These are phyloP conservation scores for Bipolaris sorokiniana DNA, from an alignment of 2,329 filamentous ascomycete species.

Conservation along the genomic window DNA sequence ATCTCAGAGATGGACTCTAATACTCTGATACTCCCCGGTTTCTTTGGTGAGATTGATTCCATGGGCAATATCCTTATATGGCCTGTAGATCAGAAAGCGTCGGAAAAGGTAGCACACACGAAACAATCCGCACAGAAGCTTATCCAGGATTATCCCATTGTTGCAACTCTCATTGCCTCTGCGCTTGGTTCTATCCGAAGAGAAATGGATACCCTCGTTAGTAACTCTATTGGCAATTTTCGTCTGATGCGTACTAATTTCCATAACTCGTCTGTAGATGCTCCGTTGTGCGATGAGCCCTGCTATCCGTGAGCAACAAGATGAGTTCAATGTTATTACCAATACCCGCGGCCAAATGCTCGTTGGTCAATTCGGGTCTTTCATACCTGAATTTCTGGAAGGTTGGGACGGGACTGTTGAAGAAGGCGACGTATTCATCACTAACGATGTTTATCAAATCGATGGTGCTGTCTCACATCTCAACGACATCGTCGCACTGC, in stretches of 20 bases:
- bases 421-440: conserved; percentile 59
- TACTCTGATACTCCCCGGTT: conserved; percentile 57
- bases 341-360: conserved; percentile 58
- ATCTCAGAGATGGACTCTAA: conserved; percentile 60
- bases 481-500: conserved; percentile 58
- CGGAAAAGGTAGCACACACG: conserved; percentile 40
- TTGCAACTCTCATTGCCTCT: conserved; percentile 55
- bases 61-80: conserved; percentile 59
- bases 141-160: conserved; percentile 50
- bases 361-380: conserved; percentile 59
- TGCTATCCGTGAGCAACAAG: conserved; percentile 59
- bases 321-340: conserved; percentile 62
- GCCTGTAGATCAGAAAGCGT: conserved; percentile 42
- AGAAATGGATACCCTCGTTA: conserved; percentile 59
- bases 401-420: conserved; percentile 57
- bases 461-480: conserved; percentile 58
- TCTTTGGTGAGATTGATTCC: conserved; percentile 54
- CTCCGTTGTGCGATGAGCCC: conserved; percentile 60
- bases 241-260: not conserved
- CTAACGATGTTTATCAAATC: conserved; percentile 59
- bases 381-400: conserved; percentile 56
- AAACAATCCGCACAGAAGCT: conserved; percentile 48
- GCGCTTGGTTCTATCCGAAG: conserved; percentile 55
- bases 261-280: conserved; percentile 10
- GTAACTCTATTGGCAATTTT: not conserved